Percentiles rank a stretch among this genome's conserved stretches.
Conservation (phyloP, 2,329 filamentous ascomycete species). For the Arachnomyces sp. region DNA sequence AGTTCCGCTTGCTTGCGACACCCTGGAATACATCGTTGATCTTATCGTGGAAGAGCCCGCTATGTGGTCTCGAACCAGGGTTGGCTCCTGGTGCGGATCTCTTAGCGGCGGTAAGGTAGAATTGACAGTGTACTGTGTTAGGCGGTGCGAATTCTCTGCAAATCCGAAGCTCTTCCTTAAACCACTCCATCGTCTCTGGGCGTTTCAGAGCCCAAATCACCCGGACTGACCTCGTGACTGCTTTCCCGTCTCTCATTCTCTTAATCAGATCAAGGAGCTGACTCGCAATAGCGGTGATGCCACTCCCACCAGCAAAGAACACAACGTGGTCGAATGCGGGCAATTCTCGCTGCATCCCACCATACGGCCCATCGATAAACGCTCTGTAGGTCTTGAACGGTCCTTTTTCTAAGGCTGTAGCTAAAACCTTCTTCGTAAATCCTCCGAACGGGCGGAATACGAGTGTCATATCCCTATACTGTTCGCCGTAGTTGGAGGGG, state of each 20-base stretch:
- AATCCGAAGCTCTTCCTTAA: slow-evolving; percentile 86
- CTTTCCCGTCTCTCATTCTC: slow-evolving; percentile 88
- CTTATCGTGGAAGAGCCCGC: slow-evolving; percentile 71
- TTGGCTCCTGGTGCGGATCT: slow-evolving; percentile 40
- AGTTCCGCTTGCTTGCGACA: slow-evolving; percentile 79
- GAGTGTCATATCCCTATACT: slow-evolving; percentile 79
- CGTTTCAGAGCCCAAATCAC: slow-evolving; percentile 92
- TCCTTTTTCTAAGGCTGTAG: slow-evolving; percentile 73
- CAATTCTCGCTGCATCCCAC: slow-evolving; percentile 82
- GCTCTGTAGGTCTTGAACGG: slow-evolving; percentile 88
- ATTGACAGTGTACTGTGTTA: slow-evolving; percentile 84
- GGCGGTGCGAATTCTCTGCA: slow-evolving; percentile 83
- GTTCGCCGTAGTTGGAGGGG: slow-evolving; percentile 79
- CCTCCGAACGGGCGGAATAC: slow-evolving; percentile 88
- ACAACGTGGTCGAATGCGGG: slow-evolving; percentile 91
- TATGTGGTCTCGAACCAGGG: slow-evolving; percentile 52
- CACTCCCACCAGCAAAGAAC: slow-evolving; percentile 86
- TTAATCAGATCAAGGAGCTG: slow-evolving; percentile 92
- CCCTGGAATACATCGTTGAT: slow-evolving; percentile 81
- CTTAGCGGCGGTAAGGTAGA: slow-evolving; percentile 79
- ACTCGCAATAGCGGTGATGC: slow-evolving; percentile 86
- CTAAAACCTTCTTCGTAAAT: slow-evolving; percentile 78
- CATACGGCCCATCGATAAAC: slow-evolving; percentile 89
- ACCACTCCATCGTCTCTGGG: slow-evolving; percentile 94
- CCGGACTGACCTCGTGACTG: slow-evolving; percentile 80